Base-by-base conservation (phyloP, 768 basidiomycete genomes). In the Suillus subalutaceus region DNA sequence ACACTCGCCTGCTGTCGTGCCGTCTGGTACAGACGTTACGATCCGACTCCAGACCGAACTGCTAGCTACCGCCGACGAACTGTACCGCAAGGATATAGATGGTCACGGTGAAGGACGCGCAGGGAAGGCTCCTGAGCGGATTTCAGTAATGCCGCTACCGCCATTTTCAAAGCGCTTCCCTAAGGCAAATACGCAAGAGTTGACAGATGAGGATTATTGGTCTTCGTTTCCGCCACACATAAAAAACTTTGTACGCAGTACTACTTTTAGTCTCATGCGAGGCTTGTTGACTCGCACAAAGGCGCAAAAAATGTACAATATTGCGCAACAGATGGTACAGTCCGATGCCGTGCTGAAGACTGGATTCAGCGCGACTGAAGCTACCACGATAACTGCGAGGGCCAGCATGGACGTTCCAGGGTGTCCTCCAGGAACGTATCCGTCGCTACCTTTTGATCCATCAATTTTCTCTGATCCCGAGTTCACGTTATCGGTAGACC, bases 161-260 rank as follows among this genome's bases (percentile, higher is more conserved):
- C 59, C 59, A 13, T 60, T 43, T 43, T 67, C 70, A 35, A 78
- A 68, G 67, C 59, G 63, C 12, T 44, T 60, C 41, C 72, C 77
- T 41, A 77, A 72, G 57, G 30, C 65, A 26, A 70, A 67, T 52
- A 71, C 70, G 10, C 58, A 68, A 20, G 56, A 64, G 62, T 56
- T 77, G 18, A 79, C 82, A 59, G 88, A 88, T 68, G 87, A 89
- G 69, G 87, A 87, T 57, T 90, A 90, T 73, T 90, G 89, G 90
- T 84, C 86, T 57, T 84, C 85, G 46, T 82, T 91, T 55, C 90
- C 90, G 44, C 83, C 85, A 30, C 87, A 90, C 71, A 83, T 90
- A 66, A 84, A 88, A 72, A 87, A 84, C 68, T 91, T 91, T 75
- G 89, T 91, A 74, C 81, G 87, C 68, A 71, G 64, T 70, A 75